Evolutionary conservation across 257 asterid species (phyloP), one percentile per base, ranked within the genome.

Genomic region (Nicotiana tomentosiformis): DNA sequence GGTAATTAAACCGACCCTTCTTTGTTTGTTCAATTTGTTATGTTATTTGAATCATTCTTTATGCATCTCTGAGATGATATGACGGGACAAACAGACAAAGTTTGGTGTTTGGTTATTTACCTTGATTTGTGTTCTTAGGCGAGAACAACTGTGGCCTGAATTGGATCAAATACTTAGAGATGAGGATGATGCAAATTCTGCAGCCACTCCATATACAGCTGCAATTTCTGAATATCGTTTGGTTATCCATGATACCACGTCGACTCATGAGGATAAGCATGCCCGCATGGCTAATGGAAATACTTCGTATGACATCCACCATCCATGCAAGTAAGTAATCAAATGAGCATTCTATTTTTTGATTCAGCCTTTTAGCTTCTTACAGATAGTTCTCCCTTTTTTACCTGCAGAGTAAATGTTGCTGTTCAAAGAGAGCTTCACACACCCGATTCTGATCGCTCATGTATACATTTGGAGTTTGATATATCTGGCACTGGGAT

Each of bases 381-480:
- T 81, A 79, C 77, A 69, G 69, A 80, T 81, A 69, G 60, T 39
- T 53, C 83, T 84, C 67, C 86, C 72, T 53, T 80, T 83, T 81
- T 82, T 53, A 58, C 81, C 60, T 84, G 84, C 86, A 93, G 97
- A 88, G 93, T 89, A 79, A 90, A 91, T 89, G 94, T 93, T 85
- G 93, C 94, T 64, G 91, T 91, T 81, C 91, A 88, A 84, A 90
- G 85, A 84, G 97, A 93, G 90, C 93, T 93, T 56, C 97, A 93
- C 88, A 90, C 89, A 20, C 87, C 90, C 1, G 93, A 89, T 84
- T 93, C 97, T 77, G 96, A 90, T 86, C 96, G 97, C 83, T 93
- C 97, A 76, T 93, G 97, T 90, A 91, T 91, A 84, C 96, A 93
- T 85, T 85, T 92, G 87, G 97, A 92, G 85, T 91, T 92, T 87